Conservation (phyloP, 495 filamentous ascomycete genomes). For the Lophium mytilinum region DNA sequence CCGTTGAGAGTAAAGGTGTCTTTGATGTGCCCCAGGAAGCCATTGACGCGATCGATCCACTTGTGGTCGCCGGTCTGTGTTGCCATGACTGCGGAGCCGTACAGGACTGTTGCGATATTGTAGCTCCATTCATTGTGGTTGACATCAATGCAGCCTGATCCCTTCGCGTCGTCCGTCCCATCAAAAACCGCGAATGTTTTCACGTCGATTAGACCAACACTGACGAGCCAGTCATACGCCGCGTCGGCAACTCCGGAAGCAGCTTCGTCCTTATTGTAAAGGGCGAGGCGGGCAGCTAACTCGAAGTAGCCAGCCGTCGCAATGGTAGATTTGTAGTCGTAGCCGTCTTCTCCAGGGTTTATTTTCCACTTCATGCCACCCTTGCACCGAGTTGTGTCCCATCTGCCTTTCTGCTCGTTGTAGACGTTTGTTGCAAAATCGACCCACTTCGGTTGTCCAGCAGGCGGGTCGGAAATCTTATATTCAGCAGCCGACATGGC, state of each 20-base stretch:
- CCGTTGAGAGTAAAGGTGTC: conserved; percentile 38
- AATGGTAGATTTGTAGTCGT: conserved; percentile 56
- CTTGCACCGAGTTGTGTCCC: conserved; percentile 40
- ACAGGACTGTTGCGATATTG: conserved; percentile 9
- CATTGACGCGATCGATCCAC: conserved; percentile 36
- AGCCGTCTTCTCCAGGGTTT: conserved; percentile 37
- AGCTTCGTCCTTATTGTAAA: conserved; percentile 61
- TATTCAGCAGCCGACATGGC: conserved; percentile 66
- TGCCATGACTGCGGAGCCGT: conserved; percentile 13
- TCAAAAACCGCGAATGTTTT: conserved; percentile 49
- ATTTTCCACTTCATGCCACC: conserved; percentile 48
- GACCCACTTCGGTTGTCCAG: conserved; percentile 46
- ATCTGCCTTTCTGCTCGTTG: conserved; percentile 59
- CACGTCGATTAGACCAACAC: conserved; percentile 41
- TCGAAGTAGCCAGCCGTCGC: conserved; percentile 64
- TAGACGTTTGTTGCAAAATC: conserved; percentile 46
- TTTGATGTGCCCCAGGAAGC: conserved; percentile 41
- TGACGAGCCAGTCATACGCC: conserved; percentile 58
- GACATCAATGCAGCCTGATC: conserved; percentile 34
- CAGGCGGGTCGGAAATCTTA: conserved; percentile 50
- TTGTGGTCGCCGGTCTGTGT: conserved; percentile 27
- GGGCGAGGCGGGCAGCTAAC: conserved; percentile 59
- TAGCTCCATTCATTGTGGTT: conserved; percentile 16
- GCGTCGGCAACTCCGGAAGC: conserved; percentile 63
- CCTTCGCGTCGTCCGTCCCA: conserved; percentile 40